Evolutionary conservation across 441 rosid species (phyloP), one percentile per base, ranked within the genome.

Genomic region (Erysimum cheiri): DNA sequence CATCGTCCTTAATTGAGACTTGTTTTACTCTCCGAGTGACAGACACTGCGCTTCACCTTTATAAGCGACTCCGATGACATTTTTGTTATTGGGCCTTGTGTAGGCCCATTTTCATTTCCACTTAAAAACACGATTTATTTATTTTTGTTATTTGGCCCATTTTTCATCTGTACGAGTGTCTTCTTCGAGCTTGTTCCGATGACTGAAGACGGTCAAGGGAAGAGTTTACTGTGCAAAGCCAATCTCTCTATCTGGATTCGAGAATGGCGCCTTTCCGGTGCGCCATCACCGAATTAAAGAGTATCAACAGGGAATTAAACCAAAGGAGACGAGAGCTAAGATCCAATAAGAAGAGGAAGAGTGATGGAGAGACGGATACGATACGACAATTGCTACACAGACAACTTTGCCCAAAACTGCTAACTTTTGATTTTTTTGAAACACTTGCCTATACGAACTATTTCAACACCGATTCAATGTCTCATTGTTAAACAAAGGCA

Each of bases 241-340:
- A 1, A 54, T 81, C n/a, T 65, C 89, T 10, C 40, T 88, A 67
- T 81, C 88, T 69, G 61, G 71, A 4, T 87, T 88, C 60, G 83
- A 85, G 15, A 87, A 71, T 4, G 85, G 88, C 3, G 80, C 89
- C 10, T 81, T 91, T 14, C 88, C 77, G 67, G 89, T 85, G n/a
- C 48, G 83, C 89, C 3, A 80, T 86, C 67, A 75, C 52, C 8
- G 93, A 88, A 66, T 53, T 88, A 60, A 78, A 35, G 56, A 82
- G 78, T 31, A 11, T 81, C n/a, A 89, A 88, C 73, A 77, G 67
- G 60, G 82, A 77, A 67, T 74, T 39, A 53, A 55, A 9, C 61
- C 58, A 46, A 82, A 80, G 14, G 72, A 53, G 35, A 82, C 35
- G 59, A 75, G n/a, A 64, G 11, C 37, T 5, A 14, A 67, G 59